Base-by-base conservation (phyloP, 169 alveolate genomes). In the Plasmodium falciparum region DNA sequence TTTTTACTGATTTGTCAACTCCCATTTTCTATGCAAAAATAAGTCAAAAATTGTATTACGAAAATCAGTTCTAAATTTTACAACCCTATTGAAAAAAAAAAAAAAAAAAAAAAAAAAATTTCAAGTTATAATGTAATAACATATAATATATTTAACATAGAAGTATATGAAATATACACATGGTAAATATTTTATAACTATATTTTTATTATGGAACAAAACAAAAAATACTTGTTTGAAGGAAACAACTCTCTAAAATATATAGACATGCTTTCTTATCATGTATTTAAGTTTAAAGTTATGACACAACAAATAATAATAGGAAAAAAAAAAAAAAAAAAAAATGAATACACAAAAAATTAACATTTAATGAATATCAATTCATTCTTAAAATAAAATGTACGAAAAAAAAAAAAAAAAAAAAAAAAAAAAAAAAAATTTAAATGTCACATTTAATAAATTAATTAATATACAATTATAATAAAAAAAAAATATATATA, bases 31-130 rank as follows among this genome's bases (percentile, higher is more conserved):
- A 22, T 95, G 92, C 65, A 95, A 95, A 61, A 97, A 85, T 15
- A 97, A 96, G 88, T 98, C 99, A 62, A 95, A 95, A 66, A 98
- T 97, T n/a, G 99, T 97, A 92, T 98, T 98, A 88, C 97, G 96
- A 88, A 98, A 97, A 70, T 97, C 93, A 59, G 98, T 97, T 88
- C 98, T 93, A 83, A 95, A 97, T 75, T 95, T 96, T 62, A 97
- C 94, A 43, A 52, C 71, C 89, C 89, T 78, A 63, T 5, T 17
- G 26, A 47, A 13, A 52, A 73, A 24, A 1, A 15, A 5, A 61
- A 39, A 54, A 26, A 54, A n/a, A 29, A 33, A 75, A 45, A 39
- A 39, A 33, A 33, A 33, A 39, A 33, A 33, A 33, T 33, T 33
- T 5, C 1, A 33, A 33, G 45, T 33, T 33, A 33, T 33, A 33